These are phyloP conservation scores for Larix kaempferi DNA, from an alignment of 75 land plant species.

Conservation along the genomic window DNA sequence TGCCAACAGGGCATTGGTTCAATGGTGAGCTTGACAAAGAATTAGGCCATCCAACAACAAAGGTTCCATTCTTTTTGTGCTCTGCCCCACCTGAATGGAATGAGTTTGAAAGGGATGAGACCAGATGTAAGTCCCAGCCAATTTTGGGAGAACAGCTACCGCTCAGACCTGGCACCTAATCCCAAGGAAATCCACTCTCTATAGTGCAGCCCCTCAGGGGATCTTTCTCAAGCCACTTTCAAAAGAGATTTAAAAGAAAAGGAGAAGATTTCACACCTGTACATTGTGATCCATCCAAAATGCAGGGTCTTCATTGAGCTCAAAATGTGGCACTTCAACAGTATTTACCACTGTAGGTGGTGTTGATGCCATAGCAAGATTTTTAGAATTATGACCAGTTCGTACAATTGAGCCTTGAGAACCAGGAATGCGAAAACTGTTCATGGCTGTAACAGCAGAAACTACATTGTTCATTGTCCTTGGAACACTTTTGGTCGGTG, in stretches of 20 bases:
- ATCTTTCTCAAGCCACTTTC: too few species aligned
- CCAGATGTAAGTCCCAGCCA: too few species aligned
- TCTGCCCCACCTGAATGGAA: too few species aligned
- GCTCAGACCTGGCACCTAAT: too few species aligned
- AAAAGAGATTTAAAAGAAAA: neutral
- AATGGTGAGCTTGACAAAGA: too few species aligned
- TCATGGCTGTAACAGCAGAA: neutral
- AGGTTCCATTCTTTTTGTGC: too few species aligned
- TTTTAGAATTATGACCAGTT: constrained; percentile 36
- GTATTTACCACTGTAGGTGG: constrained; percentile 35
- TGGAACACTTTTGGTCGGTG: constrained; percentile 65
- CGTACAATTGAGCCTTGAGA: constrained; percentile 10
- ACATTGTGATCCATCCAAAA: constrained; percentile 99
- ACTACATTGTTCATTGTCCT: constrained; percentile 33
- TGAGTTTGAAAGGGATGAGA: too few species aligned
- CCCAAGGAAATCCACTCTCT: too few species aligned
- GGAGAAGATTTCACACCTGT: constrained; percentile 48
- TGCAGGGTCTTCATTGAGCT: constrained; percentile 78
- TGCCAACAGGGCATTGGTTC: too few species aligned
- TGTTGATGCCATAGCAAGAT: constrained; percentile 17
- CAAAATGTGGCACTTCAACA: constrained; percentile 78
- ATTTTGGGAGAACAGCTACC: too few species aligned
- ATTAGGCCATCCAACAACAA: too few species aligned
- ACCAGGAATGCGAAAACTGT: constrained; percentile 20
- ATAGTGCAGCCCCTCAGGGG: too few species aligned